phyloP scores from a whole-genome alignment of 371 early-diverging fungal species.

The Zychaea mexicana region DNA sequence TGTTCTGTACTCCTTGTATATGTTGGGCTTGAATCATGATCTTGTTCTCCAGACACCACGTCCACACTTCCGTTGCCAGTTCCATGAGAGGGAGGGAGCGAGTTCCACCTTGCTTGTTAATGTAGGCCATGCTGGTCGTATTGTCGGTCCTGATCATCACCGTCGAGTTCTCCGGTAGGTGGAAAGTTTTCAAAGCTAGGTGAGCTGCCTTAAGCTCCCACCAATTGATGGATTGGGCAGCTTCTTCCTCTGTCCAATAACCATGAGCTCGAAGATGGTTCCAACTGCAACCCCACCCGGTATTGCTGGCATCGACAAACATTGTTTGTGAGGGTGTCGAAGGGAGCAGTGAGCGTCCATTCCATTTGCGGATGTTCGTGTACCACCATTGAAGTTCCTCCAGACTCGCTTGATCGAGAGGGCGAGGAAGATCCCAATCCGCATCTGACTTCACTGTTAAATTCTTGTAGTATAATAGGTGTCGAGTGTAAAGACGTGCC shows the following conservation, averaged over 20 bases:
- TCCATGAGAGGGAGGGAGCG: conserved; percentile 20
- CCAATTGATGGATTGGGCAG: conserved; percentile 19
- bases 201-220: conserved; percentile 17
- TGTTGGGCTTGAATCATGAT: conserved; percentile 23
- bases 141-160: conserved; percentile 34
- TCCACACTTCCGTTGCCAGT: conserved; percentile 23
- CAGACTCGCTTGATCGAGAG: neutral
- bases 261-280: neutral
- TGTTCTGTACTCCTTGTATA: conserved; percentile 17
- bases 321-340: conserved; percentile 7
- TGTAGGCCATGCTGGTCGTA: conserved; percentile 24
- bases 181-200: conserved; percentile 18
- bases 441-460: neutral
- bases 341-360: conserved; percentile 12
- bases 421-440: conserved; percentile 1
- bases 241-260: conserved; percentile 1
- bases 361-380: conserved; percentile 5
- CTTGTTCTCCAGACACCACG: conserved; percentile 13
- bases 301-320: conserved; percentile 23
- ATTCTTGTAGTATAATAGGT: conserved; percentile 3
- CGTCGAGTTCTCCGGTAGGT: neutral
- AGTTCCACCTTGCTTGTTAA: conserved; percentile 34
- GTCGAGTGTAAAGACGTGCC: conserved; percentile 8
- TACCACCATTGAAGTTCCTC: conserved; percentile 19
- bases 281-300: conserved; percentile 17